Conservation (phyloP, 2,329 filamentous ascomycete genomes). For the Neopestalotiopsis sp. region DNA sequence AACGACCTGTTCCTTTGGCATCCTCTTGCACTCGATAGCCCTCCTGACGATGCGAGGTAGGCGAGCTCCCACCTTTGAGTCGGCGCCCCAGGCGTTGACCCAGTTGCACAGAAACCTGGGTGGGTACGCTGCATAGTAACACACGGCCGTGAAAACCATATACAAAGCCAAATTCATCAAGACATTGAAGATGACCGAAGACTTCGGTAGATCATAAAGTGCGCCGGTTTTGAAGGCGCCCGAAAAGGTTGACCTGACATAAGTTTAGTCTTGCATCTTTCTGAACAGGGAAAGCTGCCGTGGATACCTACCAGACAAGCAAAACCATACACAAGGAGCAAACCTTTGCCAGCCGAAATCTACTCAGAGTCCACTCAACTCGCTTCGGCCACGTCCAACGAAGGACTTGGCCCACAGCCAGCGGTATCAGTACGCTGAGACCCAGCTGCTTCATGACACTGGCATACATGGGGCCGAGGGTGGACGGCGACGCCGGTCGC, state of each 20-base stretch:
- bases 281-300: background rate
- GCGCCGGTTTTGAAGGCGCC: constrained; percentile 68
- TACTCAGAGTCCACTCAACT: constrained; percentile 59
- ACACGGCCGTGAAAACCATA: constrained; percentile 66
- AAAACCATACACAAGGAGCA: constrained; percentile 54
- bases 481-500: constrained; percentile 56
- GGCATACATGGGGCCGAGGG: constrained; percentile 66
- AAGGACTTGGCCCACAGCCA: constrained; percentile 66
- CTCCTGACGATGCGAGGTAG: constrained; percentile 38
- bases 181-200: constrained; percentile 69
- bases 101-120: constrained; percentile 38
- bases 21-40: constrained; percentile 53
- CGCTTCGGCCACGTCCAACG: constrained; percentile 55
- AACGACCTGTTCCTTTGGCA: constrained; percentile 67
- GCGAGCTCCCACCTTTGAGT: constrained; percentile 32
- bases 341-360: constrained; percentile 56
- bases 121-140: constrained; percentile 56
- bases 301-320: constrained; percentile 50
- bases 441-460: constrained; percentile 73
- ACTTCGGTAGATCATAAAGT: constrained; percentile 60
- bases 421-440: constrained; percentile 68
- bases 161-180: constrained; percentile 72
- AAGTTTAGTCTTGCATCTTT: constrained; percentile 37
- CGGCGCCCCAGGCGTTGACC: constrained; percentile 41
- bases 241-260: constrained; percentile 69